Evolutionary conservation across 352 stramenopile species (phyloP), one percentile per base, ranked within the genome.

Genomic region (Globisporangium iwayamae): DNA sequence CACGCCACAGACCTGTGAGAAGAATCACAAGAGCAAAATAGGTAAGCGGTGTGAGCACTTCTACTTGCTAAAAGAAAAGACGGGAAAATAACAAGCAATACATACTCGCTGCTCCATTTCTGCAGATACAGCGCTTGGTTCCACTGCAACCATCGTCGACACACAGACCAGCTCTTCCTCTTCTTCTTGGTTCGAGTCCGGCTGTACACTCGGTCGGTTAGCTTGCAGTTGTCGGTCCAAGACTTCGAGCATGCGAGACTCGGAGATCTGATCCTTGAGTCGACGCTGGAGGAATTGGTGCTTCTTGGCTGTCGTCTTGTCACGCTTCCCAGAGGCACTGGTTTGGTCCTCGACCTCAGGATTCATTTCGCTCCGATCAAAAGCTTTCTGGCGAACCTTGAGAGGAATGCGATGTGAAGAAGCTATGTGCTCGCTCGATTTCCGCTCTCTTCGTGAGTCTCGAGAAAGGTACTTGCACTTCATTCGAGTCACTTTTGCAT

Each of bases 111-210:
- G 71, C 32, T 81, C 59, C n/a, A 52, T 60, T 41, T 65, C 60
- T 2, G 66, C 69, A 16, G 65, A 25, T 34, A 46, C 56, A 4
- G 58, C 36, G 0, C 62, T 51, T 1, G 61, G 56, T 14, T 76
- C 69, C n/a, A 76, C 63, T 28, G 78, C 62, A 59, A 93, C 72
- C 84, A 91, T 91, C 16, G 64, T 89, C 14, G 80, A 91, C 18
- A 90, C 80, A 47, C 82, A 89, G 43, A 90, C 80, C 14, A 93
- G 77, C 57, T 93, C 84, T 32, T 90, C 74, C 56, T 87, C 51
- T 13, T 87, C 51, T 13, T 73, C 70, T 56, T 72, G 76, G 60
- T 70, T 80, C 11, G 61, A 81, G 48, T 65, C 64, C 48, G 50
- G 60, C 3, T 48, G 39, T 32, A 73, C 28, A 11, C 8, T 47